Percentiles rank a stretch among this genome's conserved stretches.
phyloP scores from a whole-genome alignment of 2,329 filamentous ascomycete species.

The Ceratocystis colombiana region DNA sequence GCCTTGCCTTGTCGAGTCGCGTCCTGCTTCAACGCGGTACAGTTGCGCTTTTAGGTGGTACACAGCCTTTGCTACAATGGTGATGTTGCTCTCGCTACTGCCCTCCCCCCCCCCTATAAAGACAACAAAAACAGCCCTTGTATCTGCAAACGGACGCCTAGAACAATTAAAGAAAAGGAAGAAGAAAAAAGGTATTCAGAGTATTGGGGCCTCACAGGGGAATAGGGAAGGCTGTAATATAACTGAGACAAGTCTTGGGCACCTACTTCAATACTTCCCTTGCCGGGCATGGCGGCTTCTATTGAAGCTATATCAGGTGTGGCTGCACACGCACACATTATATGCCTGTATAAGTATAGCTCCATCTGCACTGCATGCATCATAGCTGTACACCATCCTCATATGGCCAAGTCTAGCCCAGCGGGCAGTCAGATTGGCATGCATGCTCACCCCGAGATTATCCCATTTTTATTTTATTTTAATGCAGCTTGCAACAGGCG shows the following conservation, averaged over 20 bases:
- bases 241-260: too few relatives aligned
- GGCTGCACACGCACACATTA: too few relatives aligned
- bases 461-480: neutral
- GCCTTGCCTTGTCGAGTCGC: too few relatives aligned
- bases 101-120: neutral
- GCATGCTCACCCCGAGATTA: neutral
- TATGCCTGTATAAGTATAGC: too few relatives aligned
- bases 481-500: conserved; percentile 19
- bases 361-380: neutral
- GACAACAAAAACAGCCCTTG: neutral
- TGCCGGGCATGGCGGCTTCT: too few relatives aligned
- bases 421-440: too few relatives aligned
- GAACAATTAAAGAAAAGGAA: neutral
- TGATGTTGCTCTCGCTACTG: too few relatives aligned
- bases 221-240: too few relatives aligned
- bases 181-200: neutral
- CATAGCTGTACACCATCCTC: neutral
- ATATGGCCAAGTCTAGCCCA: neutral
- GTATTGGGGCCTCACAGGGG: neutral
- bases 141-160: neutral
- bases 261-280: too few relatives aligned
- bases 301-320: too few relatives aligned
- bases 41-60: neutral
- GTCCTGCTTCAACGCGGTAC: neutral
- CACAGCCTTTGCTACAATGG: neutral